Evolutionary conservation across 2,329 filamentous ascomycete species (phyloP).

Genomic region (Cryphonectria japonica): DNA sequence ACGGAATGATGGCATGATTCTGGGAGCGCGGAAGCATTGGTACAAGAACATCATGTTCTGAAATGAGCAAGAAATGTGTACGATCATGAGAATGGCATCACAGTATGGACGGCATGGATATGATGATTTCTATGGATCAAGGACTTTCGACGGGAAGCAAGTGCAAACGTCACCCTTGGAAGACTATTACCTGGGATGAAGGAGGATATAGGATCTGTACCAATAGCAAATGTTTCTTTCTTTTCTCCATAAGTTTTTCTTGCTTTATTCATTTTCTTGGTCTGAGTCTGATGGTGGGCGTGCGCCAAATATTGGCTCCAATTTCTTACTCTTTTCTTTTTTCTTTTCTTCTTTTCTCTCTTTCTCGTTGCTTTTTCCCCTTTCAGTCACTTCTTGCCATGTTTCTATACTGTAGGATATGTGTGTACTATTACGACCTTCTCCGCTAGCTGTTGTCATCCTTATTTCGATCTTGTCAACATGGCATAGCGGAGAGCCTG

Average conservation of each 20-base stretch:
- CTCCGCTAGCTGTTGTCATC: neutral
- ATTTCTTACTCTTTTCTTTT: neutral
- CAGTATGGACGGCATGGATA: slow-evolving; percentile 1
- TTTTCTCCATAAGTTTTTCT: neutral
- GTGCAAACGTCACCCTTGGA: neutral
- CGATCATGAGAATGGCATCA: neutral
- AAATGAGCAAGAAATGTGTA: neutral
- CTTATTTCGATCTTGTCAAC: neutral
- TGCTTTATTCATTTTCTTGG: neutral
- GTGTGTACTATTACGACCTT: neutral
- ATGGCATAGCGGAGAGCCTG: neutral
- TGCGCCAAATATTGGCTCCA: no score
- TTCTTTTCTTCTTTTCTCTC: neutral
- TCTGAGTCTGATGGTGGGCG: neutral
- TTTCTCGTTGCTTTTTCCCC: neutral
- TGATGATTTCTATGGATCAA: neutral
- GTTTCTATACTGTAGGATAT: neutral
- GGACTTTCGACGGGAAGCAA: neutral
- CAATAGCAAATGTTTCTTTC: neutral
- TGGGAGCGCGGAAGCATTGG: neutral
- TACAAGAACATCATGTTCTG: neutral
- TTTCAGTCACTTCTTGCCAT: neutral
- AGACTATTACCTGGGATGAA: neutral
- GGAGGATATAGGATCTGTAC: neutral
- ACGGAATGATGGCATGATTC: neutral